Evolutionary conservation across 306 rosid species (phyloP).

Genomic region (Malus sylvestris): DNA sequence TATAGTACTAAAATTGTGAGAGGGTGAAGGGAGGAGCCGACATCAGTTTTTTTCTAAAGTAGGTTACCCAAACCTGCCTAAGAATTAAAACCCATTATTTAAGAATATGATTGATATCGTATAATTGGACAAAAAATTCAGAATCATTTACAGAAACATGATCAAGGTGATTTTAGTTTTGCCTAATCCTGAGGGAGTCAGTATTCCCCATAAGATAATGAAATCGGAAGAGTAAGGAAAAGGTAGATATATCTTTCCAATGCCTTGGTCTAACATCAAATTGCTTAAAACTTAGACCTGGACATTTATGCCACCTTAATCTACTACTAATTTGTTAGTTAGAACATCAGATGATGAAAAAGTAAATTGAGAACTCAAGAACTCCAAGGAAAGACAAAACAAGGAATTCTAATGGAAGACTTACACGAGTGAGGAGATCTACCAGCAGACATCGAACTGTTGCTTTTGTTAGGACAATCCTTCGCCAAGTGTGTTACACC

Average conservation of each 20-base stretch:
- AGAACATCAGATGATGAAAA: neutral
- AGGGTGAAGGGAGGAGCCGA: neutral
- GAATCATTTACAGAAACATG: neutral
- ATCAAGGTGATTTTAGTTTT: neutral
- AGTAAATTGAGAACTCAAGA: neutral
- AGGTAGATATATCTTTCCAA: neutral
- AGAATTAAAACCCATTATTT: too few species aligned
- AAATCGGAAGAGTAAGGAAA: neutral
- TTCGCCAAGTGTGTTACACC: slow-evolving; percentile 91
- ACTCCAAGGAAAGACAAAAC: neutral
- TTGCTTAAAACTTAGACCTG: neutral
- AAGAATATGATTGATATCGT: too few species aligned
- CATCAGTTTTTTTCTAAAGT: neutral
- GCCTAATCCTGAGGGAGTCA: neutral
- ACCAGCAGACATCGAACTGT: slow-evolving; percentile 19
- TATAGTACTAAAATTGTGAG: neutral
- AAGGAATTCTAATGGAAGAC: slow-evolving; percentile 5
- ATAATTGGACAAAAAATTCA: neutral
- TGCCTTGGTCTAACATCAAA: neutral
- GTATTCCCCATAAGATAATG: neutral
- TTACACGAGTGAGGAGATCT: slow-evolving; percentile 26
- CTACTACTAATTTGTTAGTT: neutral
- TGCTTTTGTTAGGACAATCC: slow-evolving; percentile 78
- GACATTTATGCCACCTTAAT: neutral
- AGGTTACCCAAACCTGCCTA: too few species aligned